Evolutionary conservation across 345 rosid genomes (phyloP).

Genomic region (Eucalyptus curtisii): DNA sequence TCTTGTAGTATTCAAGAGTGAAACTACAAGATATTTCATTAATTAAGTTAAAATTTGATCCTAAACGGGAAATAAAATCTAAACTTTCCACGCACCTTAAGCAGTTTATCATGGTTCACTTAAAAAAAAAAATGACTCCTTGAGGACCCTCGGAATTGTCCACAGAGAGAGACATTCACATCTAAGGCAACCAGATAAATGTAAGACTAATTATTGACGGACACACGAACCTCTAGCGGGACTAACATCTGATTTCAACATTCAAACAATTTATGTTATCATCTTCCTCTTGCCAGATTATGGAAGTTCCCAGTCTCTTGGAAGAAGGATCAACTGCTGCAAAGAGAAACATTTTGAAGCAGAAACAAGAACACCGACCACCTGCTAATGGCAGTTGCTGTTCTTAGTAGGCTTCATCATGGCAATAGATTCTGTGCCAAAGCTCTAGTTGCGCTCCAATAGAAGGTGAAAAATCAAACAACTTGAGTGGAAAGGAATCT

Average conservation of each 20-base stretch:
- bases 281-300: constrained; percentile 37
- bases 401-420: constrained; percentile 2
- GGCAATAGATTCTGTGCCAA: not conserved
- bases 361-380: constrained; percentile 39
- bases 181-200: not conserved
- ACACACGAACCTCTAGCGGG: not conserved
- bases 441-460: not conserved
- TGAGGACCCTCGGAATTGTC: not conserved
- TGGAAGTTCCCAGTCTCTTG: constrained; percentile 89
- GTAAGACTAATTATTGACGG: not conserved
- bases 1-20: not conserved
- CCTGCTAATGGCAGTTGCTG: constrained; percentile 38
- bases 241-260: not conserved
- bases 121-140: not conserved
- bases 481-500: not conserved
- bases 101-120: not conserved
- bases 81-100: not conserved
- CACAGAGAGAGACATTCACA: not conserved
- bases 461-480: not conserved
- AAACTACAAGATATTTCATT: not conserved
- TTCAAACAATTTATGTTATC: not conserved
- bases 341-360: constrained; percentile 70
- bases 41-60: not conserved
- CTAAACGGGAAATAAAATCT: not conserved
- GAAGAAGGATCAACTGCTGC: constrained; percentile 72